phyloP scores from a whole-genome alignment of 1,284 basidiomycete species.

The Calocybe gambosa region DNA sequence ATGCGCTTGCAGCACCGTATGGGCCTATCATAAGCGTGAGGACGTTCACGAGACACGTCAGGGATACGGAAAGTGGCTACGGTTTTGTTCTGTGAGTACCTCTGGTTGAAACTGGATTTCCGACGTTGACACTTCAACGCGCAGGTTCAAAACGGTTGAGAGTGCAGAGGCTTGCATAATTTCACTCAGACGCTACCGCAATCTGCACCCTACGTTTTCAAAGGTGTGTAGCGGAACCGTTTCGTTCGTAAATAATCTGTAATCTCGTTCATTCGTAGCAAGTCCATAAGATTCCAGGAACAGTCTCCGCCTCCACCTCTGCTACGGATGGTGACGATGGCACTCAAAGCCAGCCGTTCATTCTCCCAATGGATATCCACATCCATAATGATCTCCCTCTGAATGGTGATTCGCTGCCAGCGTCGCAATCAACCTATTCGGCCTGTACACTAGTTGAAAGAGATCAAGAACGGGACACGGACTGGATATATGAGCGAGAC shows the following conservation, averaged over 20 bases:
- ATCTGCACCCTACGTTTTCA: conserved; percentile 70
- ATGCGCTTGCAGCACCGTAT: conserved; percentile 47
- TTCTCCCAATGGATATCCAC: no score
- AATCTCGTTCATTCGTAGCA: conserved; percentile 36
- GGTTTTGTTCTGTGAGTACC: conserved; percentile 69
- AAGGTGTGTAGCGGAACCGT: no score
- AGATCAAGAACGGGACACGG: no score
- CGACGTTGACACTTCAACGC: conserved; percentile 5
- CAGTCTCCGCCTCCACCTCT: conserved; percentile 21
- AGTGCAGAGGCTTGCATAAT: conserved; percentile 66
- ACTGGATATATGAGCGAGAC: no score
- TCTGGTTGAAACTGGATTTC: not conserved
- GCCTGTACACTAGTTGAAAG: not conserved
- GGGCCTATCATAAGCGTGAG: conserved; percentile 54
- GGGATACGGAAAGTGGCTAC: conserved; percentile 63
- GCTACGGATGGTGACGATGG: not conserved
- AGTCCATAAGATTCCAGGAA: conserved; percentile 74
- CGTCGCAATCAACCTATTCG: not conserved
- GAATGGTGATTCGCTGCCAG: no score
- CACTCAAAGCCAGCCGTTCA: no score
- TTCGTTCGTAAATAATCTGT: no score
- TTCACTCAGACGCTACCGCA: conserved; percentile 56
- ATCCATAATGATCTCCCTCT: no score
- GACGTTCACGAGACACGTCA: conserved; percentile 58
- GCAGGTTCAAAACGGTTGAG: conserved; percentile 56